Evolutionary conservation across 352 stramenopile species (phyloP).

Genomic region (Aphanomyces euteiches): DNA sequence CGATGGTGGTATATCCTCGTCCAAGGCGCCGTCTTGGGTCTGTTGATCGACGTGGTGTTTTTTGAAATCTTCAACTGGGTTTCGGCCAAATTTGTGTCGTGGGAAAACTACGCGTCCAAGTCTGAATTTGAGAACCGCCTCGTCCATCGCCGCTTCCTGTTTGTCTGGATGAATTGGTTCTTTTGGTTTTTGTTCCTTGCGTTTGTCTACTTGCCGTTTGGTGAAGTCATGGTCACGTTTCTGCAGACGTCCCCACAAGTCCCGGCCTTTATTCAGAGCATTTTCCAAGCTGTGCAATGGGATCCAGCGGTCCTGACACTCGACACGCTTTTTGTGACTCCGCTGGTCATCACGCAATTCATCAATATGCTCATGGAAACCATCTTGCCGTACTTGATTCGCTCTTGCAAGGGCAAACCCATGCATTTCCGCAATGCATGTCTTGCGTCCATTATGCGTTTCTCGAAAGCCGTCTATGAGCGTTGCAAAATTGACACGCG

Average conservation of each 20-base stretch:
- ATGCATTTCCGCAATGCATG: conserved; percentile 26
- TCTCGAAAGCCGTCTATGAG: conserved; percentile 1
- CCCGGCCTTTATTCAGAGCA: conserved; percentile 9
- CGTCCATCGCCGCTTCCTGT: conserved; percentile 84
- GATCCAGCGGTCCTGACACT: conserved; percentile 56
- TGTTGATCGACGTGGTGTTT: conserved; percentile 88
- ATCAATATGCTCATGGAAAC: conserved; percentile 87
- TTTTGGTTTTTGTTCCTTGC: conserved; percentile 89
- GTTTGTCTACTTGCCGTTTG: conserved; percentile 88
- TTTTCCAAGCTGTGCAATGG: conserved; percentile 29
- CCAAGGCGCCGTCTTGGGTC: conserved; percentile 70
- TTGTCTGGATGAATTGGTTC: conserved; percentile 91
- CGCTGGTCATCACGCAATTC: conserved; percentile 83
- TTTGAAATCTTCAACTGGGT: conserved; percentile 87
- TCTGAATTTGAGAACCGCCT: conserved; percentile 83
- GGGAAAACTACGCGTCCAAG: conserved; percentile 85
- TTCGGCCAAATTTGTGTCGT: conserved; percentile 81
- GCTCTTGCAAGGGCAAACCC: conserved; percentile 56
- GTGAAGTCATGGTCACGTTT: conserved; percentile 56
- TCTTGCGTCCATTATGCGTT: conserved; percentile 7
- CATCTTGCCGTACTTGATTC: conserved; percentile 77
- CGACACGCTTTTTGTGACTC: conserved; percentile 85
- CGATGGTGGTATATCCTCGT: conserved; percentile 87
- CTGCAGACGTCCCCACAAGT: conserved; percentile 45
- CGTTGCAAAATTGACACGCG: background rate